A percentile compares a stretch with the other conserved stretches of the same genome.
phyloP scores from a whole-genome alignment of 23 red algal genomes.

The Gracilaria vermiculophylla region DNA sequence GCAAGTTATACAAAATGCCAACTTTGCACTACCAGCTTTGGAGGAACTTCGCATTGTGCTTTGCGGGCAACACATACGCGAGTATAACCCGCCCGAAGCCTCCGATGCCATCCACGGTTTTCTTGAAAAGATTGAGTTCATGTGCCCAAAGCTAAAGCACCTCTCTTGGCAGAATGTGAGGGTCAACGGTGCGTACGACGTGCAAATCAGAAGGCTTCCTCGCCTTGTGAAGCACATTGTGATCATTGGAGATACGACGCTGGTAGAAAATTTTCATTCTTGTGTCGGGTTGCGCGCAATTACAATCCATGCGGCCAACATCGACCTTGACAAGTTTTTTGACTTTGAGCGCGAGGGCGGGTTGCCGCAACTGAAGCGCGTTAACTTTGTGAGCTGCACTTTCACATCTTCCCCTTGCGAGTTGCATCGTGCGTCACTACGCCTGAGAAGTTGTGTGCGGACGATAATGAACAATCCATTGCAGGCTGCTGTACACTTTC shows the following conservation, averaged over 20 bases:
- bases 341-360: background rate
- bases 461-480: background rate
- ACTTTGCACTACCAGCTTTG: background rate
- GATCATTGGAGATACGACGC: background rate
- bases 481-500: background rate
- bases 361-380: background rate
- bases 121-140: background rate
- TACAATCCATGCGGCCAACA: background rate
- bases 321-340: conserved; percentile 9
- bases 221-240: background rate
- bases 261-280: background rate
- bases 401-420: background rate
- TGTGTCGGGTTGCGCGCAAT: background rate
- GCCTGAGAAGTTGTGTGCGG: background rate
- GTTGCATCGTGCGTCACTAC: background rate
- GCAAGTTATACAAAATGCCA: background rate
- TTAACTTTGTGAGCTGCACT: background rate
- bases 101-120: background rate
- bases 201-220: background rate
- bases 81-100: background rate
- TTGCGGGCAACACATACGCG: background rate
- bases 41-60: background rate
- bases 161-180: background rate
- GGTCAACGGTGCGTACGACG: too few relatives aligned
- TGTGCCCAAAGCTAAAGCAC: background rate